Base-by-base conservation (phyloP, 148 eudicot species). In the Cornus controversa region DNA sequence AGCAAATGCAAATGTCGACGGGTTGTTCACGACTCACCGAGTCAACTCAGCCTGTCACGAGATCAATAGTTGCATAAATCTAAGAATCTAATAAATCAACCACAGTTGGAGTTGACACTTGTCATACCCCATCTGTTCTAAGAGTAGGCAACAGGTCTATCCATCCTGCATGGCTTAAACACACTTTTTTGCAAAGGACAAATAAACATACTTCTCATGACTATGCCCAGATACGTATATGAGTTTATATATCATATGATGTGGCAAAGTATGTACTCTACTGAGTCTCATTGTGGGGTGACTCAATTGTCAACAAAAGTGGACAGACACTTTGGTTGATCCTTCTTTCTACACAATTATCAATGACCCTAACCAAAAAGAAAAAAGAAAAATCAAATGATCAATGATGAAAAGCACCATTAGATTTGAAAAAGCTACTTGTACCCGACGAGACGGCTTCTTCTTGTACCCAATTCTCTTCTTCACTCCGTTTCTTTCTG, bases 231-330 rank as follows among this genome's bases (percentile, higher is more conserved):
- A 67, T 67, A 31, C 70, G 70, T 37, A 37, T 36, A 69, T 69
- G 50, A 69, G 34, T 5, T 31, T 31, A 31, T 31, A 31, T 31
- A n/a, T 31, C 34, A 40, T 5, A 40, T 40, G 45, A 40, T 24
- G 25, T 69, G 72, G 27, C 72, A 34, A 4, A 36, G 23, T 4
- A 22, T 36, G 11, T 68, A 18, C 71, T 34, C 8, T 36, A 24
- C 25, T 66, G 36, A 66, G 25, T 29, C 29, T 18, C 16, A 31
- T 29, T 13, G 45, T 5, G 22, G 29, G 70, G 47, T 36, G 42
- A 31, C 23, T 68, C 71, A 37, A 15, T 14, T 75, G 77, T 65
- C 77, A 65, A 65, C 36, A 40, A 40, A 65, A 22, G 77, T 13
- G 45, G 40, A 74, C 54, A 50, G 47, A 24, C 27, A 34, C 16